These are phyloP conservation scores for Aristolochia contorta DNA, from an alignment of 164 flowering plant genomes.

Conservation along the genomic window DNA sequence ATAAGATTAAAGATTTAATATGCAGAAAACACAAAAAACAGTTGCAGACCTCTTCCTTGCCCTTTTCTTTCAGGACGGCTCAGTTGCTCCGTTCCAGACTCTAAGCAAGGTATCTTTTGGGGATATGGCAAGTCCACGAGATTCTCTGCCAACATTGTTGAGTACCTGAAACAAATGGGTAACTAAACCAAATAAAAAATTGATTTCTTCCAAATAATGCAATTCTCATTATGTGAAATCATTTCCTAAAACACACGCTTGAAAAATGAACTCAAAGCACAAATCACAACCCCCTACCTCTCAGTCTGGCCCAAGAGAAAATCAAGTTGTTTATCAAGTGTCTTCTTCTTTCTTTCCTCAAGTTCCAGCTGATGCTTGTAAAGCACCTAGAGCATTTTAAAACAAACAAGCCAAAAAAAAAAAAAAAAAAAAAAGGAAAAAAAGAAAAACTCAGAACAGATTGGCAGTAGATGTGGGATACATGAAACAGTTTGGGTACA, in stretches of 20 bases:
- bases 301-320: conserved; percentile 97
- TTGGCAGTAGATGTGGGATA: conserved; percentile 1
- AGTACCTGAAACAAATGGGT: conserved; percentile 53
- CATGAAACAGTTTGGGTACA: background rate
- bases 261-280: background rate
- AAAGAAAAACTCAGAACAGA: background rate
- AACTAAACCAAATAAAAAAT: background rate
- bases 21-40: background rate
- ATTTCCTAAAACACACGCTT: background rate
- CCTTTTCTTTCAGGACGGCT: conserved; percentile 18
- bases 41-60: conserved; percentile 9
- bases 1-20: background rate
- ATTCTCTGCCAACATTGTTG: conserved; percentile 98
- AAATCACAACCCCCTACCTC: conserved; percentile 36
- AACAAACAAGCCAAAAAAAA: no score
- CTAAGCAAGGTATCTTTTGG: conserved; percentile 18
- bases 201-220: background rate
- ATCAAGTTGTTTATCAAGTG: conserved; percentile 95
- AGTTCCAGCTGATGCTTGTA: conserved; percentile 95
- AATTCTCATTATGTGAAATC: no score
- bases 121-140: conserved; percentile 47
- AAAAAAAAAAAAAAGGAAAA: no score
- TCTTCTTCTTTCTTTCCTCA: conserved; percentile 81
- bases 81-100: conserved; percentile 17
- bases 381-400: conserved; percentile 49